Evolutionary conservation across 768 basidiomycete genomes (phyloP).

Genomic region (Amanita pseudoporphyria): DNA sequence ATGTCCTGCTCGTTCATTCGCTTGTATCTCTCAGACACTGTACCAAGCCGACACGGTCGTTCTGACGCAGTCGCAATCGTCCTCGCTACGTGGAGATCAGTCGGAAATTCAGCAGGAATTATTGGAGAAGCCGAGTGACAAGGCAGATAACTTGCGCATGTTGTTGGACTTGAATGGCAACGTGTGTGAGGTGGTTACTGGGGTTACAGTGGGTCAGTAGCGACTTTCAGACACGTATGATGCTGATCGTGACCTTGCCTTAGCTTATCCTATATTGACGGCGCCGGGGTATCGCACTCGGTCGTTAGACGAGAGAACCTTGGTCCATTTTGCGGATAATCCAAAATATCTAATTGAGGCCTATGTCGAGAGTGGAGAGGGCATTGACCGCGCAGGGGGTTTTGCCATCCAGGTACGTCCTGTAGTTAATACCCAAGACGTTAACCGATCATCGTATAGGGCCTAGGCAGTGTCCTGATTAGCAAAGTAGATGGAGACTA

Average conservation of each 20-base stretch:
- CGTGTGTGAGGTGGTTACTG: constrained; percentile 89
- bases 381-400: constrained; percentile 82
- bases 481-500: constrained; percentile 86
- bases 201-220: constrained; percentile 65
- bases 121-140: constrained; percentile 78
- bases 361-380: constrained; percentile 82
- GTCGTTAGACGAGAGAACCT: constrained; percentile 72
- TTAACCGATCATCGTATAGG: constrained; percentile 29
- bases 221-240: neutral
- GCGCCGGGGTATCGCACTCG: constrained; percentile 55
- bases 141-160: constrained; percentile 81
- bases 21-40: neutral
- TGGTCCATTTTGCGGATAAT: constrained; percentile 71
- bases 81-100: constrained; percentile 46
- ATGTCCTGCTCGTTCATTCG: neutral
- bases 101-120: constrained; percentile 56
- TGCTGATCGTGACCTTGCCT: neutral
- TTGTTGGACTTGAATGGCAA: constrained; percentile 79
- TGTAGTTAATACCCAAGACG: neutral
- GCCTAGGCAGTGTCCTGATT: constrained; percentile 72
- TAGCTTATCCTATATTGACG: constrained; percentile 67
- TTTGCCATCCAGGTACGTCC: constrained; percentile 80
- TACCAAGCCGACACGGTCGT: constrained; percentile 90
- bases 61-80: constrained; percentile 62
- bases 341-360: constrained; percentile 50